Base-by-base conservation (phyloP, 257 asterid species). In the Solanum arcanum region DNA sequence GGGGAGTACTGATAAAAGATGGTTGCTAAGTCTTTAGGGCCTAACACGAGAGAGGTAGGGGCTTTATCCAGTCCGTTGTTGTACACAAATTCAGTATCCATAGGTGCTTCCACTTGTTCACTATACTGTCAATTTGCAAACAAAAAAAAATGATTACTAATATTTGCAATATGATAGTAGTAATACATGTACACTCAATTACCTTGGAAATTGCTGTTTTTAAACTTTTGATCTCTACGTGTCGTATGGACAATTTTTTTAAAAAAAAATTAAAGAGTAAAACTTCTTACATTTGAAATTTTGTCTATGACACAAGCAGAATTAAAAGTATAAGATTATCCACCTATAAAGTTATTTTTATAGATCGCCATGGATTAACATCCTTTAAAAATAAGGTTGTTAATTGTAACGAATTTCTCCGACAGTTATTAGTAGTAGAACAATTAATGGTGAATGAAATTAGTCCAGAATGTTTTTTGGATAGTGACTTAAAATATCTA, bases 1-100 rank as follows among this genome's bases (percentile, higher is more conserved):
- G 94, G 94, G 39, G 91, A 91, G 7, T 89, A 86, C 39, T 91
- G 92, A 81, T 90, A 91, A 18, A 93, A 23, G 39, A 27, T 74
- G 9, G 88, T 77, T 80, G 89, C 88, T 86, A 93, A 39, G n/a
- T 62, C 87, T 64, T 92, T 68, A 76, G 91, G 91, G 52, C 93
- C 94, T 1, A 92, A 85, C 5, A 88, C 81, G 49, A 87, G 0
- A 18, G 92, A 75, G 83, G 90, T 88, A 1, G 92, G 93, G 52
- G 77, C 88, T 62, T 88, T 86, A 18, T 86, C 90, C 9, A 10
- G 86, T 39, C 93, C 89, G 5, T 88, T 77, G 81, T 23, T 35
- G 33, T 66, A 91, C 35, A 87, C 69, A 14, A 21, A 9, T 23
- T 62, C 47, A 72, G 29, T 39, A 86, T 91, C 95, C 90, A 90